Conservation (phyloP, 2,329 filamentous ascomycete species). For the Fusarium beomiforme region DNA sequence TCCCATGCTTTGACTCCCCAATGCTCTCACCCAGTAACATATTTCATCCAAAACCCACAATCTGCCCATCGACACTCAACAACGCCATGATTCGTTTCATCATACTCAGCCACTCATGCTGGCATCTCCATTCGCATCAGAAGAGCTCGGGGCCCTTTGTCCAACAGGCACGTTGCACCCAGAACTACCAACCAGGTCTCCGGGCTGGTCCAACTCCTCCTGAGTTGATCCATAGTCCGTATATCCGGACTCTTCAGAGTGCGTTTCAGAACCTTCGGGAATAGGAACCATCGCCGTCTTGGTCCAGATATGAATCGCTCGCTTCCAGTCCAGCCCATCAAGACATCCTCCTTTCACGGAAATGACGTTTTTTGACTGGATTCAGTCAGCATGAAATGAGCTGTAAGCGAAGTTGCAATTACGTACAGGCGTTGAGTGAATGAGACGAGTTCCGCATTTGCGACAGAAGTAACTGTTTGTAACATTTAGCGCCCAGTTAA, state of each 20-base stretch:
- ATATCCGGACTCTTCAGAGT: conserved; percentile 61
- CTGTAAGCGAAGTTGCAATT: neutral
- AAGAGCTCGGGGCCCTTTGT: neutral
- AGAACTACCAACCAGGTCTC: conserved; percentile 50
- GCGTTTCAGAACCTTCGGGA: conserved; percentile 68
- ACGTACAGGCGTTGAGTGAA: conserved; percentile 69
- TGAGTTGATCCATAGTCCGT: conserved; percentile 57
- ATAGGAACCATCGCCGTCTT: conserved; percentile 75
- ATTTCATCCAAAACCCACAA: conserved; percentile 8
- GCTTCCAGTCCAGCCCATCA: conserved; percentile 68
- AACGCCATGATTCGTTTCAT: neutral
- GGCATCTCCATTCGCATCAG: conserved; percentile 13
- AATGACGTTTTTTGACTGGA: conserved; percentile 66
- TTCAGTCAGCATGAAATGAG: conserved; percentile 9
- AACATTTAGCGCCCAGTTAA: conserved; percentile 5
- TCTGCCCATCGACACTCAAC: conserved; percentile 1
- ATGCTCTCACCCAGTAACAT: conserved; percentile 2
- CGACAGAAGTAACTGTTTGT: conserved; percentile 70
- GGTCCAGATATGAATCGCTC: conserved; percentile 74
- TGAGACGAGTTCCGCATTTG: conserved; percentile 70
- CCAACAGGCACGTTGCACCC: conserved; percentile 31
- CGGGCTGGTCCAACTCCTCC: conserved; percentile 60
- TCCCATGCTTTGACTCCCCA: conserved; percentile 1
- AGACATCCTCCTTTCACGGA: conserved; percentile 76
- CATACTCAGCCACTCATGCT: neutral